phyloP scores from a whole-genome alignment of 352 stramenopile genomes.

The Pythium sp. region DNA sequence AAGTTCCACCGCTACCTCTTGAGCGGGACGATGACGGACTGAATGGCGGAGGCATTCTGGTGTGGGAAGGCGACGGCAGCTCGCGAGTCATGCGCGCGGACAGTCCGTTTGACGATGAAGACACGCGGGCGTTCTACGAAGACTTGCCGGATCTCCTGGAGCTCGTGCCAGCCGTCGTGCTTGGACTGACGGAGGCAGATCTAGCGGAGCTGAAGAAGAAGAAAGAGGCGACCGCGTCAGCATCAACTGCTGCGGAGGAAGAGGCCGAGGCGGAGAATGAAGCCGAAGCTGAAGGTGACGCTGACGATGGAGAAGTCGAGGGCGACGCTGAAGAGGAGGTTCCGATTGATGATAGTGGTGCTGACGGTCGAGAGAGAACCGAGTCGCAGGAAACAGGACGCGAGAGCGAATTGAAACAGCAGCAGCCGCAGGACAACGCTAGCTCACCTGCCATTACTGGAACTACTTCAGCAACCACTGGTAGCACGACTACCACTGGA shows the following conservation, averaged over 20 bases:
- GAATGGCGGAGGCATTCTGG: slow-evolving; percentile 37
- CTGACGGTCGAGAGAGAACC: slow-evolving; percentile 30
- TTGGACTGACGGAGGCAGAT: slow-evolving; percentile 90
- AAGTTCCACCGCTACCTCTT: slow-evolving; percentile 64
- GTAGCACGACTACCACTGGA: slow-evolving; percentile 23
- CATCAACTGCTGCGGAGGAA: slow-evolving; percentile 19
- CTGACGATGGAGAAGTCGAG: slow-evolving; percentile 37
- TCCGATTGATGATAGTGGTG: slow-evolving; percentile 29
- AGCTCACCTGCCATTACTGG: slow-evolving; percentile 10
- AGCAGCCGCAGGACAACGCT: not conserved
- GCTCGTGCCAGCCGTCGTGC: slow-evolving; percentile 92
- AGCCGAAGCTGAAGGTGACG: slow-evolving; percentile 36
- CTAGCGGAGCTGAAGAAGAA: slow-evolving; percentile 84
- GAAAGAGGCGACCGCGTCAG: slow-evolving; percentile 41
- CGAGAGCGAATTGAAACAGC: slow-evolving; percentile 16
- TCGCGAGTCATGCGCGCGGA: slow-evolving; percentile 60
- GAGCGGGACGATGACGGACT: slow-evolving; percentile 60
- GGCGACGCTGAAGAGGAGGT: slow-evolving; percentile 15
- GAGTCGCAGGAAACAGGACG: slow-evolving; percentile 1
- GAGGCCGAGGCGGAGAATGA: slow-evolving; percentile 36
- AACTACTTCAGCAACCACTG: not conserved
- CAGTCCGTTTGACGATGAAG: slow-evolving; percentile 95
- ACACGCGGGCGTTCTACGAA: slow-evolving; percentile 96
- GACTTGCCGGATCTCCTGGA: slow-evolving; percentile 95
- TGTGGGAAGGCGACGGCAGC: slow-evolving; percentile 80